Base-by-base conservation (phyloP, 1,284 basidiomycete species). In the Marasmius tenuissimus region DNA sequence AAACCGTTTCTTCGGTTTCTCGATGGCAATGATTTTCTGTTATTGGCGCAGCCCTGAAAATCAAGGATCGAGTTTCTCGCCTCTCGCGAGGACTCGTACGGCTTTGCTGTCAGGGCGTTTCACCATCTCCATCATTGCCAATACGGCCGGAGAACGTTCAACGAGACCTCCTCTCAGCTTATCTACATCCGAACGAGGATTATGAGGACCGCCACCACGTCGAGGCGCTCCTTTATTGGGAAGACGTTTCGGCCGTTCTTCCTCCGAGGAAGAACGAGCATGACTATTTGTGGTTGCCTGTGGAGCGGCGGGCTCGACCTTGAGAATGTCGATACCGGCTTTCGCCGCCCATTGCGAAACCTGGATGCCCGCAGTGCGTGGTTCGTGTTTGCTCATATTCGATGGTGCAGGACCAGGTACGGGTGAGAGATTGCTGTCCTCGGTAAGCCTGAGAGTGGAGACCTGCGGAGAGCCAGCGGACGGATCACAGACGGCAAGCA, bases 111-210 rank as follows among this genome's bases (percentile, higher is more conserved):
- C 62, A 3, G 86, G 86, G 66, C 90, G 87, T 42, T 85, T 80
- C 34, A 89, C 82, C 70, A 84, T 83, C 65, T 88, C 87, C 86
- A 89, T 89, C 85, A 88, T 89, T 4, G 86, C 85, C 79, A 85
- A 84, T 45, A 88, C 88, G 4, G 86, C 86, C 12, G 87, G 83
- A 0, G 89, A 88, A 18, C 89, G 83, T 69, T 91, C 88, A 53
- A 91, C 88, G 34, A 91, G 77, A 33, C 79, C 77, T 12, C 57
- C 63, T 27, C 66, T 62, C 9, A 55, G 51, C 35, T 66, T 67
- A 35, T 68, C 68, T 37, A 61, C 63, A 18, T 60, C 59, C 37
- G 59, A 18, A 34, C 33, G 37, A 60, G 64, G 33, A 33, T 55
- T 18, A 33, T n/a, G 38, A 47, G 58, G 34, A 54, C 65, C 60